phyloP scores from a whole-genome alignment of 768 basidiomycete genomes.

The Heimioporus sp. region DNA sequence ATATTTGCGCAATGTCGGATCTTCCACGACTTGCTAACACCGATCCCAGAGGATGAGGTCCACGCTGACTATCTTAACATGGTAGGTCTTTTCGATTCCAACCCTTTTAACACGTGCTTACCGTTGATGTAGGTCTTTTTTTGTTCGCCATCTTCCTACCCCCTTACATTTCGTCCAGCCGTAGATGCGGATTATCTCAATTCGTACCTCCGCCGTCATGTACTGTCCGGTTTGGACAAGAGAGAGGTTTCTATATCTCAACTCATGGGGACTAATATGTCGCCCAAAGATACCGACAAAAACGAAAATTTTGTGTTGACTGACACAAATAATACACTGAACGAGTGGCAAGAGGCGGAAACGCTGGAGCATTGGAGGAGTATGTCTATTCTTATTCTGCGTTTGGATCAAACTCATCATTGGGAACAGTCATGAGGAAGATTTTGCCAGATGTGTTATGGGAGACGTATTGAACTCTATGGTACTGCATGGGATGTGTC shows the following conservation, averaged over 20 bases:
- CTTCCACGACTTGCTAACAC: conserved; percentile 68
- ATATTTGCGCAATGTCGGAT: conserved; percentile 79
- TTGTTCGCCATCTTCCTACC: conserved; percentile 58
- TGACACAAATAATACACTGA: conserved; percentile 61
- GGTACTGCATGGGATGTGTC: background rate
- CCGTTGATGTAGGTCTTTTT: conserved; percentile 64
- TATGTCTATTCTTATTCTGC: conserved; percentile 34
- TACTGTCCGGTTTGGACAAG: conserved; percentile 49
- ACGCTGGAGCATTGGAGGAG: conserved; percentile 75
- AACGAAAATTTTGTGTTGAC: conserved; percentile 54
- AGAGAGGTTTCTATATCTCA: conserved; percentile 54
- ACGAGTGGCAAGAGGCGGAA: conserved; percentile 61
- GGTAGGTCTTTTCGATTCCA: conserved; percentile 41
- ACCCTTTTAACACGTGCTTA: conserved; percentile 6
- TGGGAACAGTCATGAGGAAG: conserved; percentile 66
- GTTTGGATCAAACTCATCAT: conserved; percentile 3
- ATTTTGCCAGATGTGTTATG: conserved; percentile 71
- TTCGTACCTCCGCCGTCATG: conserved; percentile 60
- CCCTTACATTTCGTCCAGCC: conserved; percentile 59
- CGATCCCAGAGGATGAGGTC: conserved; percentile 45
- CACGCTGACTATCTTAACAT: conserved; percentile 66
- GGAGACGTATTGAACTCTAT: conserved; percentile 63
- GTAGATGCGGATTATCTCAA: conserved; percentile 60
- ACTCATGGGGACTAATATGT: conserved; percentile 29
- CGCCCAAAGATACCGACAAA: conserved; percentile 33